Evolutionary conservation across 129 eudicot species (phyloP).

Genomic region (Escallonia rubra): DNA sequence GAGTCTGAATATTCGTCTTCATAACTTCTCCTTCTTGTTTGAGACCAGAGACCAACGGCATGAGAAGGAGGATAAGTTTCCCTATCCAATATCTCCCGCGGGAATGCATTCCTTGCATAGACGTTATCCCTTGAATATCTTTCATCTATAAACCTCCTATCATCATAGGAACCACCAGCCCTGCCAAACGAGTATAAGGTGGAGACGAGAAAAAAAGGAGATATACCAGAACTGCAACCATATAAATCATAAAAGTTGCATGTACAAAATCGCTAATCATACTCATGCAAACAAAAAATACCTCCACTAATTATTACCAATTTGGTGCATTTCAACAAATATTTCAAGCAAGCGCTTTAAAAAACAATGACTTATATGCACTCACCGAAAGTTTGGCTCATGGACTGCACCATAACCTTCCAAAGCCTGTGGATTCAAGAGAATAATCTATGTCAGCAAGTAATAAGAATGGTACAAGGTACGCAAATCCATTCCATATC

Average conservation of each 20-base stretch:
- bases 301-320: no score
- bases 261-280: no score
- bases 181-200: conserved; percentile 45
- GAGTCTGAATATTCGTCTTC: conserved; percentile 73
- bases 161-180: conserved; percentile 76
- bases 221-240: not conserved
- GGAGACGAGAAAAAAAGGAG: conserved; percentile 22
- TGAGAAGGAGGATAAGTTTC: conserved; percentile 64
- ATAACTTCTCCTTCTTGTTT: conserved; percentile 68
- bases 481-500: conserved; percentile 93
- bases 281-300: no score
- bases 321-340: not conserved
- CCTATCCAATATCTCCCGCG: conserved; percentile 54
- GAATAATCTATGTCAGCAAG: conserved; percentile 95
- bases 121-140: conserved; percentile 69
- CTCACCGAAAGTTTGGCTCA: conserved; percentile 93
- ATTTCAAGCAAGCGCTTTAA: not conserved
- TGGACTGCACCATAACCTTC: conserved; percentile 85
- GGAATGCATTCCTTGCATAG: conserved; percentile 55
- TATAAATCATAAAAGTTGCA: no score
- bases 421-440: conserved; percentile 99
- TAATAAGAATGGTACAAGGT: conserved; percentile 70
- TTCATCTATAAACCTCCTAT: conserved; percentile 82
- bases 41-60: conserved; percentile 68
- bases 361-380: conserved; percentile 21